Conservation (phyloP, 1,284 basidiomycete species). For the Sphagnurus paluster region DNA sequence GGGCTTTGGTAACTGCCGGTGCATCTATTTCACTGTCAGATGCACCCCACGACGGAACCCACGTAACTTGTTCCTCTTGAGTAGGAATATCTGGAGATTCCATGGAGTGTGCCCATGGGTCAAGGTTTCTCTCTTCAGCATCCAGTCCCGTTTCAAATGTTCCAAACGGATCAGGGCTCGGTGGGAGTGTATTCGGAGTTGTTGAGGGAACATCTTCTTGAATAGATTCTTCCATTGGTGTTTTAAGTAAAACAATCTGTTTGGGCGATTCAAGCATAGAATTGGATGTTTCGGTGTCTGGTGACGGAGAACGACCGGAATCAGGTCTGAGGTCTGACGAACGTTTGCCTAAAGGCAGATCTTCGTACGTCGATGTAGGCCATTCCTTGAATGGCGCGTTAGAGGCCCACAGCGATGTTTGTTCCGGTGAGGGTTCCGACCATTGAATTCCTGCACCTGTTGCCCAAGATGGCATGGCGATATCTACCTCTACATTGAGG, state of each 20-base stretch:
- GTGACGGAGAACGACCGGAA: conserved; percentile 12
- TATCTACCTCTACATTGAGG: conserved; percentile 53
- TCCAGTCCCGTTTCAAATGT: conserved; percentile 54
- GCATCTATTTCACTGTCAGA: conserved; percentile 28
- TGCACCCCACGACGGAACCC: conserved; percentile 44
- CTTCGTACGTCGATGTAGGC: conserved; percentile 37
- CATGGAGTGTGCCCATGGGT: conserved; percentile 40
- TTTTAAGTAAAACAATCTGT: conserved; percentile 2
- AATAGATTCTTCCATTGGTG: conserved; percentile 7
- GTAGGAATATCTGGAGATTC: conserved; percentile 16
- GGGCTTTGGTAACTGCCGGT: conserved; percentile 13
- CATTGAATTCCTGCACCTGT: conserved; percentile 44
- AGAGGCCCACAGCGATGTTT: conserved; percentile 35
- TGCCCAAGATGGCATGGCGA: conserved; percentile 55
- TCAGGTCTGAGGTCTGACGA: conserved; percentile 18
- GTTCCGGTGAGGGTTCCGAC: conserved; percentile 43
- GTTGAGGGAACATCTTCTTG: conserved; percentile 7
- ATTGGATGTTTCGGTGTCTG: conserved; percentile 5
- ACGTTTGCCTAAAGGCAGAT: conserved; percentile 32
- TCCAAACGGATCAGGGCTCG: conserved; percentile 59
- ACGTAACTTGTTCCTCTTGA: conserved; percentile 33
- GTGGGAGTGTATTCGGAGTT: conserved; percentile 10
- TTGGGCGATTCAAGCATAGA: conserved; percentile 9
- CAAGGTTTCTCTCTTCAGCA: conserved; percentile 26
- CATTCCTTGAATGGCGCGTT: conserved; percentile 17